Conservation (phyloP, 2,329 filamentous ascomycete species). For the Juglanconis oblonga region DNA sequence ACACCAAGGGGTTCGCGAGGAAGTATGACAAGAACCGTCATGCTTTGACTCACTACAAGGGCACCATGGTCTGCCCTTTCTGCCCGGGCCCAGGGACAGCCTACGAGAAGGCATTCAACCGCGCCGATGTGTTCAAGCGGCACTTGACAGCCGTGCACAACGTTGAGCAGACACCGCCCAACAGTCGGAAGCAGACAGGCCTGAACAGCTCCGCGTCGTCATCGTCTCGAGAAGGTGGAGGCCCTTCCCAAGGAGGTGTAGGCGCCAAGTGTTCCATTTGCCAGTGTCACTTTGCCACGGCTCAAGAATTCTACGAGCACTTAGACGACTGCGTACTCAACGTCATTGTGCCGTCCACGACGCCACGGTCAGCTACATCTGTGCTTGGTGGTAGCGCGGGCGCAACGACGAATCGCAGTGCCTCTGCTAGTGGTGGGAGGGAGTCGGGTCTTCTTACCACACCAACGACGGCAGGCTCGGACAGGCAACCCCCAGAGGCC, state of each 20-base stretch:
- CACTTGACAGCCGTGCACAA: constrained; percentile 91
- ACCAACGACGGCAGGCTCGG: constrained; percentile 26
- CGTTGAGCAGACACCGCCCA: constrained; percentile 90
- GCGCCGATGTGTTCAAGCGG: constrained; percentile 95
- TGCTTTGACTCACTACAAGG: constrained; percentile 94
- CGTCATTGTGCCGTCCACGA: constrained; percentile 50
- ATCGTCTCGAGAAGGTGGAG: constrained; percentile 1
- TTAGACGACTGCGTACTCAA: constrained; percentile 67
- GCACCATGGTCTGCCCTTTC: constrained; percentile 93
- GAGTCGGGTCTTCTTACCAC: constrained; percentile 24
- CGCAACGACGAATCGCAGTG: constrained; percentile 6
- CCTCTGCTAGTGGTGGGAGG: constrained; percentile 18
- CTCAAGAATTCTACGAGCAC: constrained; percentile 97
- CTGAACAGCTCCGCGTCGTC: constrained; percentile 5
- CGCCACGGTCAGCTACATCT: constrained; percentile 28
- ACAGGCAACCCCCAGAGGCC: constrained; percentile 14
- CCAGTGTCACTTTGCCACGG: constrained; percentile 71
- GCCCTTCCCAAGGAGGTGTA: constrained; percentile 30
- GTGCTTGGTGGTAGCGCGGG: constrained; percentile 11
- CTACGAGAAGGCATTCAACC: constrained; percentile 92
- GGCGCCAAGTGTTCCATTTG: constrained; percentile 92
- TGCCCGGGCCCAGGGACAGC: constrained; percentile 85
- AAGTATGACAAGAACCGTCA: constrained; percentile 99
- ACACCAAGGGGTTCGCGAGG: constrained; percentile 87
- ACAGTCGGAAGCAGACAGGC: constrained; percentile 65